Percentiles rank a stretch among this genome's conserved stretches.
Conservation (phyloP, 2,329 filamentous ascomycete genomes). For the Xylaria digitata region DNA sequence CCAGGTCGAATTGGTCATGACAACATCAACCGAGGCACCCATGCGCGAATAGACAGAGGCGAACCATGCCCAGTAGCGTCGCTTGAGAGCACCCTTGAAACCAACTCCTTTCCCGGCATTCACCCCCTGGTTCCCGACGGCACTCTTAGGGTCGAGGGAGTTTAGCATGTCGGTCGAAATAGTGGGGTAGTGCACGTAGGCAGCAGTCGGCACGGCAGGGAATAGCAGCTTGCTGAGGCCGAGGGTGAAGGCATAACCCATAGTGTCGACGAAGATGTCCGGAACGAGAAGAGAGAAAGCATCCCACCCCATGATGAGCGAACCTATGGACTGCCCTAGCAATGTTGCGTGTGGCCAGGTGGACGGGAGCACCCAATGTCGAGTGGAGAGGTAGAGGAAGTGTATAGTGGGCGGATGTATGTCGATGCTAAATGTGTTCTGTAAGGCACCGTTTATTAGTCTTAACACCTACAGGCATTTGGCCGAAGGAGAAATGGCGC, state of each 20-base stretch:
- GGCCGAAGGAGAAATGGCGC: constrained; percentile 28
- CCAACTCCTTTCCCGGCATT: constrained; percentile 87
- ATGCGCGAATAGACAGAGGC: constrained; percentile 84
- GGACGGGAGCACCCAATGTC: constrained; percentile 85
- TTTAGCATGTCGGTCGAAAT: constrained; percentile 98
- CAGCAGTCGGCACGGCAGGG: constrained; percentile 80
- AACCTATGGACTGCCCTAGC: constrained; percentile 92
- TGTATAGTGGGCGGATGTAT: constrained; percentile 84
- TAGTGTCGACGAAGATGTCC: constrained; percentile 95
- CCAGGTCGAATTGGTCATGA: constrained; percentile 98
- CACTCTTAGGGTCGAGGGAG: constrained; percentile 74
- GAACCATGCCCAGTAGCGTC: constrained; percentile 87
- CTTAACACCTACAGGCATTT: background rate
- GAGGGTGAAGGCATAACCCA: constrained; percentile 95
- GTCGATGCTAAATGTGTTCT: constrained; percentile 91
- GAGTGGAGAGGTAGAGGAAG: constrained; percentile 90
- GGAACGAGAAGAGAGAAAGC: constrained; percentile 92
- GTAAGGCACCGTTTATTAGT: constrained; percentile 34
- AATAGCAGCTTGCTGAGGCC: constrained; percentile 87
- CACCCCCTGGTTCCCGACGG: constrained; percentile 73
- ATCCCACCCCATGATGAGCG: constrained; percentile 87
- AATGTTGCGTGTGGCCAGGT: constrained; percentile 95
- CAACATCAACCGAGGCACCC: constrained; percentile 85
- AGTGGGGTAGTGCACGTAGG: constrained; percentile 97
- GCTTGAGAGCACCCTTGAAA: constrained; percentile 76